Conservation (phyloP, 805 yeast species). For the Candida qinlingensis region DNA sequence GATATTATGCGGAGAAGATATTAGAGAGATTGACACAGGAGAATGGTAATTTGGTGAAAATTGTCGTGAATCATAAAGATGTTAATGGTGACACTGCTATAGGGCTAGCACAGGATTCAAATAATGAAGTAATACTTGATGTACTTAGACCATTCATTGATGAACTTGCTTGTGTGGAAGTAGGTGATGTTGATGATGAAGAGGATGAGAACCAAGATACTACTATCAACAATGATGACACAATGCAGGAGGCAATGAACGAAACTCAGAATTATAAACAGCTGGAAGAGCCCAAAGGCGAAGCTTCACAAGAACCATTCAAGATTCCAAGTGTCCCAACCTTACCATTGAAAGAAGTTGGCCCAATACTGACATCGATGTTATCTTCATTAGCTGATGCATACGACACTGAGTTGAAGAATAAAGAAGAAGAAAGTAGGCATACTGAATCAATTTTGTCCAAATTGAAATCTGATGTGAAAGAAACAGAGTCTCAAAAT, state of each 20-base stretch:
- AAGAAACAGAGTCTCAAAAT: constrained; percentile 29
- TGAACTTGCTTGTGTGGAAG: neutral
- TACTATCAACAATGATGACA: too few relatives aligned
- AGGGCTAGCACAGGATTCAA: constrained; percentile 64
- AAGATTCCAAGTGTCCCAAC: constrained; percentile 14
- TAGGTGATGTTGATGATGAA: neutral
- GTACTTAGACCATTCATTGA: constrained; percentile 29
- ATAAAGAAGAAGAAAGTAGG: constrained; percentile 47
- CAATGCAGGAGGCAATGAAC: neutral
- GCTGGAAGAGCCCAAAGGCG: neutral
- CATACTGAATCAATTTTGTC: constrained; percentile 41
- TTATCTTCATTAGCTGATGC: constrained; percentile 42
- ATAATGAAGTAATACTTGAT: constrained; percentile 40
- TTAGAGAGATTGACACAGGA: constrained; percentile 37
- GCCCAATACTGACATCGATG: constrained; percentile 29
- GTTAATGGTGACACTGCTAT: constrained; percentile 79
- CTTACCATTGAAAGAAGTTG: constrained; percentile 23
- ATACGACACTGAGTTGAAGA: constrained; percentile 49
- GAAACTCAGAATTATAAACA: constrained; percentile 10
- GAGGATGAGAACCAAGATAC: neutral
- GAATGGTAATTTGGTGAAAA: constrained; percentile 42
- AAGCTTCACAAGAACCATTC: constrained; percentile 1
- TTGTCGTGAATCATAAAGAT: constrained; percentile 72
- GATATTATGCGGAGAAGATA: constrained; percentile 50
- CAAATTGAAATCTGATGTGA: constrained; percentile 36